Conservation (phyloP, 257 asterid species). For the Avicennia marina region DNA sequence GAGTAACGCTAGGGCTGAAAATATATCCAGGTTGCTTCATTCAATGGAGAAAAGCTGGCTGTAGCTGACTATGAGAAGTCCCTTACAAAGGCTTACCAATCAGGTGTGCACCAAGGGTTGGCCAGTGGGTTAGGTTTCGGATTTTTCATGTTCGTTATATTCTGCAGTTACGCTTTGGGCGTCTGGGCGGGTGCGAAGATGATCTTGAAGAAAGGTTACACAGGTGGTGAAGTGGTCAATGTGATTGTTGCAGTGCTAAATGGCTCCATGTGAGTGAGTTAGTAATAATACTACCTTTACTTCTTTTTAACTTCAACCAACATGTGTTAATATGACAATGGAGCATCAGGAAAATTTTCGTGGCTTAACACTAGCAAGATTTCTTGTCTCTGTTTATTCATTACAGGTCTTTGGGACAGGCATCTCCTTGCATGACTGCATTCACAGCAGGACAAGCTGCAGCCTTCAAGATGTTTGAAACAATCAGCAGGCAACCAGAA, state of each 20-base stretch:
- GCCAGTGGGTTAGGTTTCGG: conserved; percentile 63
- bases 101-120: conserved; percentile 51
- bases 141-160: conserved; percentile 31
- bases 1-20: not conserved
- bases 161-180: conserved; percentile 60
- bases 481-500: conserved; percentile 46
- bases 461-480: conserved; percentile 66
- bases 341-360: no score
- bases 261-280: conserved; percentile 61
- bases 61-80: conserved; percentile 48
- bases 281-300: not conserved
- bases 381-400: not conserved
- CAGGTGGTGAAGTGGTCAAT: conserved; percentile 67
- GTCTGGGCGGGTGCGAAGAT: conserved; percentile 63
- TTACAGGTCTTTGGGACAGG: conserved; percentile 64
- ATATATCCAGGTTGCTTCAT: conserved; percentile 56
- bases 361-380: not conserved
- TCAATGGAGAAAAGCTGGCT: conserved; percentile 66
- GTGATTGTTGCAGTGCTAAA: conserved; percentile 54
- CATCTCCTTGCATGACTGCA: conserved; percentile 59
- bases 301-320: not conserved
- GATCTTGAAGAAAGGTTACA: conserved; percentile 60
- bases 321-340: no score
- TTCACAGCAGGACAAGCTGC: conserved; percentile 72
- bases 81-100: conserved; percentile 41